Evolutionary conservation across 768 basidiomycete species (phyloP).

Genomic region (Suillus bovinus): DNA sequence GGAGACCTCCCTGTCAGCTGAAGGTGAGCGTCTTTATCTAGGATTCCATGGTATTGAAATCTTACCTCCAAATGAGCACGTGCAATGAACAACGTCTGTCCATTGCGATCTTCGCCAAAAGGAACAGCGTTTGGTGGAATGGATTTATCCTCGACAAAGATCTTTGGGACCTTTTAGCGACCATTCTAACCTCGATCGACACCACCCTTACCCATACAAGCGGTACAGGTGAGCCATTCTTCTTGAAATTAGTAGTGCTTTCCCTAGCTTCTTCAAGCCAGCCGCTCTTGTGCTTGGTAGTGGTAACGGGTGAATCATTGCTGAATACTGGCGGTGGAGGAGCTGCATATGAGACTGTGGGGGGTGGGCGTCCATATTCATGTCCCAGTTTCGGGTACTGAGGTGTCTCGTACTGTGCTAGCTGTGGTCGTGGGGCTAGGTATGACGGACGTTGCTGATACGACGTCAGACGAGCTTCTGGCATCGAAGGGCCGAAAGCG

Average conservation of each 20-base stretch:
- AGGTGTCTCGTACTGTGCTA: not conserved
- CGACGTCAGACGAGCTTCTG: not conserved
- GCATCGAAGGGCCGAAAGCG: not conserved
- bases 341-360: not conserved
- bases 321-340: not conserved
- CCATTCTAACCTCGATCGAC: too few species aligned
- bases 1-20: conserved; percentile 5
- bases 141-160: conserved; percentile 27
- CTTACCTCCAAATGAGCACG: conserved; percentile 19
- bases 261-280: conserved; percentile 5
- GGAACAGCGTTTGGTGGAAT: conserved; percentile 32
- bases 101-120: conserved; percentile 25
- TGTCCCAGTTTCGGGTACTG: not conserved
- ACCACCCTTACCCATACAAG: conserved; percentile 25
- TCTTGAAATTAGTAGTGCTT: conserved; percentile 10
- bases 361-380: not conserved
- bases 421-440: not conserved
- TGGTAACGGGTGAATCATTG: not conserved
- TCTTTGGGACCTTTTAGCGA: conserved; percentile 13
- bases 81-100: conserved; percentile 26
- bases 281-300: not conserved
- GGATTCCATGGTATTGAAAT: not conserved
- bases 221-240: conserved; percentile 27
- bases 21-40: not conserved
- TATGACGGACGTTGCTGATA: conserved; percentile 5